Evolutionary conservation across 164 flowering plant genomes (phyloP).

Genomic region (Akebia trifoliata): DNA sequence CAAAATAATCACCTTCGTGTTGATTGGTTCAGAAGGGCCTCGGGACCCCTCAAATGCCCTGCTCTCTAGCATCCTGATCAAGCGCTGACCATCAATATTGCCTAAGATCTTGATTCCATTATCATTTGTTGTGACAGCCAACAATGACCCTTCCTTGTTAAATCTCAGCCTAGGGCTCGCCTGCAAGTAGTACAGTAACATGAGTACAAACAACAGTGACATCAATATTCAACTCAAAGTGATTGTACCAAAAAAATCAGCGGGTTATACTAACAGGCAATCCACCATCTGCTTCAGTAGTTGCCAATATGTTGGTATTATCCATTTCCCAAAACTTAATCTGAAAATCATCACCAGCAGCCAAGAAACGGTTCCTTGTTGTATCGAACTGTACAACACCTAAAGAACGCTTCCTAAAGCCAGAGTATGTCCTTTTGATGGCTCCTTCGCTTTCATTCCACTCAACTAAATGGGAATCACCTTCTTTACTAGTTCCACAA

Average conservation of each 20-base stretch:
- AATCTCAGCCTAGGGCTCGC: constrained; percentile 49
- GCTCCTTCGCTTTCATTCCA: constrained; percentile 59
- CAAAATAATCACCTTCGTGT: constrained; percentile 32
- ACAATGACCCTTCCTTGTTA: constrained; percentile 50
- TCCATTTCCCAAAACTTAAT: constrained; percentile 60
- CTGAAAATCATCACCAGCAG: constrained; percentile 46
- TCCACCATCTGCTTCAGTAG: constrained; percentile 46
- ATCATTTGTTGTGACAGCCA: constrained; percentile 51
- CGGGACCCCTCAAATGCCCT: constrained; percentile 38
- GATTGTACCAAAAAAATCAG: not conserved
- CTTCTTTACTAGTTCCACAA: constrained; percentile 52
- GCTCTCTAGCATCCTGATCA: constrained; percentile 40
- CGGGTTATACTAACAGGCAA: constrained; percentile 29
- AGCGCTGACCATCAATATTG: constrained; percentile 40
- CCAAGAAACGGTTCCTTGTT: constrained; percentile 41
- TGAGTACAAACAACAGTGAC: not conserved
- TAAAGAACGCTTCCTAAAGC: constrained; percentile 36
- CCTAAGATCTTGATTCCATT: constrained; percentile 55
- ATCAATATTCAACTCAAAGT: not conserved
- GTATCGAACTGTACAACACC: constrained; percentile 59
- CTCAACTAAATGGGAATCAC: constrained; percentile 45
- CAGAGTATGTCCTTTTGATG: constrained; percentile 35
- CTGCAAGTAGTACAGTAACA: constrained; percentile 22
- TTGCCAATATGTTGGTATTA: constrained; percentile 24
- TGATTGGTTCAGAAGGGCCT: constrained; percentile 36